Conservation (phyloP, 2,329 filamentous ascomycete species). For the Monosporascus sp. region DNA sequence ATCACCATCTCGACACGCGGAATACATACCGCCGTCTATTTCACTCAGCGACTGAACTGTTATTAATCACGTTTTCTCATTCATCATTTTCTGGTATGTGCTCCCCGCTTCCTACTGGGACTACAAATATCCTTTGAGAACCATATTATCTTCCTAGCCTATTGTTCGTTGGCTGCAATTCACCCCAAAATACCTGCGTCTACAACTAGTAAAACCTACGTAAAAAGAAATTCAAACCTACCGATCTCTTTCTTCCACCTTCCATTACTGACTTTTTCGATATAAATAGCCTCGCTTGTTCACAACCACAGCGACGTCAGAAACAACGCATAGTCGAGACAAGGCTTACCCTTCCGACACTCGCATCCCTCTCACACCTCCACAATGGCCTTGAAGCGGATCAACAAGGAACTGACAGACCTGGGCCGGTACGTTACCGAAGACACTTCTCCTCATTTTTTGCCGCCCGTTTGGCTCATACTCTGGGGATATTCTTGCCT, state of each 20-base stretch:
- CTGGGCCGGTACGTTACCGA: constrained; percentile 68
- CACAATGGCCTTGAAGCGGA: constrained; percentile 84
- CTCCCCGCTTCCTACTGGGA: not conserved
- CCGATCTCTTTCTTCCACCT: constrained; percentile 19
- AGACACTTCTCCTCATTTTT: constrained; percentile 9
- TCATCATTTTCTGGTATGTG: not conserved
- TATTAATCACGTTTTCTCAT: not conserved
- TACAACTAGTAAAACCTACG: not conserved
- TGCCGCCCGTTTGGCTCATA: not conserved
- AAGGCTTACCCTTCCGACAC: not conserved
- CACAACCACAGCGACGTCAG: constrained; percentile 1
- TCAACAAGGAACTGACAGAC: constrained; percentile 90
- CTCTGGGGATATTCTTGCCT: constrained; percentile 10
- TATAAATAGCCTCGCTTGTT: constrained; percentile 18
- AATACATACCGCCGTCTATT: not conserved
- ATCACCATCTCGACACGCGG: not conserved
- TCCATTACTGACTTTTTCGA: constrained; percentile 19
- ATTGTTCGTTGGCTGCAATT: not conserved
- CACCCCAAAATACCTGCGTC: not conserved
- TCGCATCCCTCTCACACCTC: constrained; percentile 9
- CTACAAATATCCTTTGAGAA: not conserved
- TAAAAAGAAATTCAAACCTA: not conserved
- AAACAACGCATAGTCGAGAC: constrained; percentile 5
- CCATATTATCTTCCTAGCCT: not conserved
- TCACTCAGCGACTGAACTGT: not conserved